Evolutionary conservation across 345 rosid genomes (phyloP).

Genomic region (Kandelia obovata): DNA sequence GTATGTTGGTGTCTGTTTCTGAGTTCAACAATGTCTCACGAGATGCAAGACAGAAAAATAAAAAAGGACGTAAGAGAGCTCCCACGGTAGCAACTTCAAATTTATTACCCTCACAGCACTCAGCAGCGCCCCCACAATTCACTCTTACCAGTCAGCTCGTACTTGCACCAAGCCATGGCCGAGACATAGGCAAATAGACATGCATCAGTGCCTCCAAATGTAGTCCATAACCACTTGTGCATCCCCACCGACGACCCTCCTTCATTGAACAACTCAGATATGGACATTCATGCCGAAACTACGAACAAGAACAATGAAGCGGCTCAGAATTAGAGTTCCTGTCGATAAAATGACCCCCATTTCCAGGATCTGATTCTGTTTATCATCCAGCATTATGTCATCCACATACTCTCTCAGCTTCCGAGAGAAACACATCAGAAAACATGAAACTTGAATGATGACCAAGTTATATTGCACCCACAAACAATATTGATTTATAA

Average conservation of each 20-base stretch:
- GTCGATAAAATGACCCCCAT: slow-evolving; percentile 96
- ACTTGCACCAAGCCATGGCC: slow-evolving; percentile 83
- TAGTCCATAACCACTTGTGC: slow-evolving; percentile 58
- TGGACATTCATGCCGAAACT: slow-evolving; percentile 72
- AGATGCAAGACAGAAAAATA: too few species aligned
- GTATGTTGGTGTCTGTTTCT: too few species aligned
- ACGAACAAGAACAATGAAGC: slow-evolving; percentile 65
- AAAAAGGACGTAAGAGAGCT: too few species aligned
- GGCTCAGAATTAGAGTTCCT: slow-evolving; percentile 72
- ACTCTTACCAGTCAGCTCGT: slow-evolving; percentile 68
- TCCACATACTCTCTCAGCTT: slow-evolving; percentile 91
- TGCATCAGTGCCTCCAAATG: slow-evolving; percentile 60
- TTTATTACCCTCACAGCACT: not conserved
- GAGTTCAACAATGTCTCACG: too few species aligned
- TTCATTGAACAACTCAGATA: slow-evolving; percentile 46
- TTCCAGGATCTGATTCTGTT: slow-evolving; percentile 90
- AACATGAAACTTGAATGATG: not conserved
- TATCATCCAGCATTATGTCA: slow-evolving; percentile 93
- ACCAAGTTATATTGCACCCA: not conserved
- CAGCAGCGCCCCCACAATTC: not conserved
- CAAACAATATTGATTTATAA: not conserved
- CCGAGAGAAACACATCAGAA: slow-evolving; percentile 2
- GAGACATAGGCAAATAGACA: slow-evolving; percentile 56
- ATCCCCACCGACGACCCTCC: slow-evolving; percentile 20
- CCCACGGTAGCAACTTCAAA: too few species aligned